Conservation (phyloP, 2,329 filamentous ascomycete genomes). For the Diplodia seriata region DNA sequence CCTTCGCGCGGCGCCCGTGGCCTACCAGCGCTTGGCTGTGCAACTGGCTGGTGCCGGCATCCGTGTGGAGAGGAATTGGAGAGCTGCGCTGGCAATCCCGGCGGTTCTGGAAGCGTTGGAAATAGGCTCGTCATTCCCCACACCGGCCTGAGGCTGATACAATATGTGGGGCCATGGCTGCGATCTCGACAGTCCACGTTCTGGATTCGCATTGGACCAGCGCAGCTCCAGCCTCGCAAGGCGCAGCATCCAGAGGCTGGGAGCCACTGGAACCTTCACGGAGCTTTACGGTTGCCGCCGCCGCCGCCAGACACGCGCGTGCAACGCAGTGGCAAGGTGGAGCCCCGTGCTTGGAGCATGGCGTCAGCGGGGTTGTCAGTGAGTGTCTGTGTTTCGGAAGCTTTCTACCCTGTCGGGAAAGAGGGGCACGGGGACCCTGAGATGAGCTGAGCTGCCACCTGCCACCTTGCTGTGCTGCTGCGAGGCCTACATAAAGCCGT, state of each 20-base stretch:
- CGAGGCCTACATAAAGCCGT: slow-evolving; percentile 13
- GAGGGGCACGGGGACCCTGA: slow-evolving; percentile 25
- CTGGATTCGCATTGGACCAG: slow-evolving; percentile 17
- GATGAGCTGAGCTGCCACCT: slow-evolving; percentile 1
- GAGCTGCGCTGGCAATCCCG: slow-evolving; percentile 13
- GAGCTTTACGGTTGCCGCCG: background rate
- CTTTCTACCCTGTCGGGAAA: slow-evolving; percentile 16
- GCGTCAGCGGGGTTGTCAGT: slow-evolving; percentile 22
- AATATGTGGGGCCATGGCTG: slow-evolving; percentile 9
- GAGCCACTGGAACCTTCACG: slow-evolving; percentile 5
- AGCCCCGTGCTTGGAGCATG: slow-evolving; percentile 19
- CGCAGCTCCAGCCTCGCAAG: slow-evolving; percentile 20
- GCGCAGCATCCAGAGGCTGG: slow-evolving; percentile 19
- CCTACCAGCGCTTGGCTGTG: slow-evolving; percentile 19
- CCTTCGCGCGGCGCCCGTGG: background rate
- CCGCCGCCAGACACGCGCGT: slow-evolving; percentile 1
- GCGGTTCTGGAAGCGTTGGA: slow-evolving; percentile 16
- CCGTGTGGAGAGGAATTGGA: slow-evolving; percentile 6
- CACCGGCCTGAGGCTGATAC: slow-evolving; percentile 18
- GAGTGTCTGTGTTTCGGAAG: slow-evolving; percentile 1
- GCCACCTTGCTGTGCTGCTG: slow-evolving; percentile 9
- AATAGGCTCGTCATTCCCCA: slow-evolving; percentile 22
- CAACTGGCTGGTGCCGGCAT: slow-evolving; percentile 16
- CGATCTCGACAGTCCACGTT: slow-evolving; percentile 23
- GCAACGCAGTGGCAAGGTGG: slow-evolving; percentile 24